Evolutionary conservation across 129 eudicot genomes (phyloP).

Genomic region (Deinandra increscens): DNA sequence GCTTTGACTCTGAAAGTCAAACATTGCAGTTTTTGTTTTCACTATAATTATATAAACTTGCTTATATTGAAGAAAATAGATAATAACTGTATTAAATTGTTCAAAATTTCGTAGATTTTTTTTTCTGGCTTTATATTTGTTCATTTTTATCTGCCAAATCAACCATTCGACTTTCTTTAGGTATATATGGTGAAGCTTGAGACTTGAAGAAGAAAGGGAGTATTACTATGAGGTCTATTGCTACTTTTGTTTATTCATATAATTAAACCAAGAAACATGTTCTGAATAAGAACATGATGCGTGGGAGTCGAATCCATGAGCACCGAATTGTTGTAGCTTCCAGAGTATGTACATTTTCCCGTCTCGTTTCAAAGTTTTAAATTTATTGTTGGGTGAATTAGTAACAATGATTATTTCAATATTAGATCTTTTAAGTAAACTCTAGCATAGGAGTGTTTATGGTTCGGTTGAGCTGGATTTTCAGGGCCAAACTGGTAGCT

Average conservation of each 20-base stretch:
- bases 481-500: no score
- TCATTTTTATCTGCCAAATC: neutral
- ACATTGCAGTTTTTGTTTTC: neutral
- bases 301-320: neutral
- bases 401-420: neutral
- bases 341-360: neutral
- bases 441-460: no score
- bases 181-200: constrained; percentile 16
- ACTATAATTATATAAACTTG: neutral
- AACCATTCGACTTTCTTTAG: neutral
- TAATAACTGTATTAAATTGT: neutral
- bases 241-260: constrained; percentile 1
- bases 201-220: neutral
- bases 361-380: neutral
- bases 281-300: neutral
- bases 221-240: neutral
- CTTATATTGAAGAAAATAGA: neutral
- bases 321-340: constrained; percentile 1
- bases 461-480: no score
- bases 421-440: neutral
- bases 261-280: neutral
- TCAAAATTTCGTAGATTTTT: neutral
- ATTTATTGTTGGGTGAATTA: neutral
- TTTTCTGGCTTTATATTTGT: neutral
- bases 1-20: neutral